phyloP scores from a whole-genome alignment of 768 basidiomycete genomes.

The Lactarius akahatsu region DNA sequence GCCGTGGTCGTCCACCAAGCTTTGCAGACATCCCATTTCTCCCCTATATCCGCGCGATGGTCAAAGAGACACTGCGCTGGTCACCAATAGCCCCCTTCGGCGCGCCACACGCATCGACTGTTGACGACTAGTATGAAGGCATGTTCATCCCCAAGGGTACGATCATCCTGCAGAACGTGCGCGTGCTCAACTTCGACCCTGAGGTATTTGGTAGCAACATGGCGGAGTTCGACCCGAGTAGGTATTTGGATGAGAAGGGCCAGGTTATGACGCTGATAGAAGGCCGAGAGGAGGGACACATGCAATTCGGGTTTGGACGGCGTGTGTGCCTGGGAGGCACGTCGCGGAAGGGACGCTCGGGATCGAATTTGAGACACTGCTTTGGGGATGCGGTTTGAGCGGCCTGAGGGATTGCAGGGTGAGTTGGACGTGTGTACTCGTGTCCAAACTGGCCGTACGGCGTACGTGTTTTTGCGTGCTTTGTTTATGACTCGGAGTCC shows the following conservation, averaged over 20 bases:
- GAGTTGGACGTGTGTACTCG: not conserved
- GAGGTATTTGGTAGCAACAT: not conserved
- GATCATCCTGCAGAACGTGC: slow-evolving; percentile 8
- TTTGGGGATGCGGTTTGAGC: slow-evolving; percentile 32
- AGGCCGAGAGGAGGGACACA: too few species aligned
- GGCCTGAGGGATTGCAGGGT: slow-evolving; percentile 3
- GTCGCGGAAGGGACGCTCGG: slow-evolving; percentile 36
- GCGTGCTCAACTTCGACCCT: slow-evolving; percentile 3
- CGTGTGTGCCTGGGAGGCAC: slow-evolving; percentile 32
- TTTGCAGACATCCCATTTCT: slow-evolving; percentile 36
- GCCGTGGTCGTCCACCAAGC: slow-evolving; percentile 38
- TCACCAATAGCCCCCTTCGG: slow-evolving; percentile 30
- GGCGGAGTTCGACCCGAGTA: not conserved
- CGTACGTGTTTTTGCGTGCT: slow-evolving; percentile 25
- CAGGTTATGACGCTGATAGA: not conserved
- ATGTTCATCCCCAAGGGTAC: slow-evolving; percentile 25
- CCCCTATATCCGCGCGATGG: slow-evolving; percentile 41
- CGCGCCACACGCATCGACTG: not conserved
- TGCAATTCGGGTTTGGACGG: slow-evolving; percentile 33
- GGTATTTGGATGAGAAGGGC: slow-evolving; percentile 12
- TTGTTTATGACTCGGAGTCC: not conserved
- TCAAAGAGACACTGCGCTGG: slow-evolving; percentile 39
- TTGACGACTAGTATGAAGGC: slow-evolving; percentile 20
- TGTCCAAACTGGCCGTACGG: slow-evolving; percentile 1
- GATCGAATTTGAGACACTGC: slow-evolving; percentile 35